phyloP scores from a whole-genome alignment of 2,329 filamentous ascomycete genomes.

The Aspergillus quadrilineatus region DNA sequence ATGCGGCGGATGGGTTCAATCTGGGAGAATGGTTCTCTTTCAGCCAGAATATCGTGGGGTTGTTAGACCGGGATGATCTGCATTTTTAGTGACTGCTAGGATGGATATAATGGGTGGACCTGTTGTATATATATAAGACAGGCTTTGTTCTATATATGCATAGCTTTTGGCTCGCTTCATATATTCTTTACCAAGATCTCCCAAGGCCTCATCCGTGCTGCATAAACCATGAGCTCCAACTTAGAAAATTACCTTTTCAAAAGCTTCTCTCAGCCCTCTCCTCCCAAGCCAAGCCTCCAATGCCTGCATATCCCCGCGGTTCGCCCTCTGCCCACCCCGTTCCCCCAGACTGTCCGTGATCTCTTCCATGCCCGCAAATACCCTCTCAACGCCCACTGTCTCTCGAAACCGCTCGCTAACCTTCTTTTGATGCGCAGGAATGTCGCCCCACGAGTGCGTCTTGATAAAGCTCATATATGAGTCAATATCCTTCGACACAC shows the following conservation, averaged over 20 bases:
- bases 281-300: slow-evolving; percentile 30
- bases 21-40: not conserved
- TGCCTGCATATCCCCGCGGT: slow-evolving; percentile 38
- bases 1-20: not conserved
- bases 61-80: not conserved
- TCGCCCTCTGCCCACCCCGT: slow-evolving; percentile 33
- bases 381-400: slow-evolving; percentile 42
- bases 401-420: slow-evolving; percentile 53
- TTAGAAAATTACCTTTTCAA: slow-evolving; percentile 35
- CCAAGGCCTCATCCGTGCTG: too few relatives aligned
- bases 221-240: not conserved
- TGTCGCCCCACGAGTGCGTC: slow-evolving; percentile 63
- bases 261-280: slow-evolving; percentile 30
- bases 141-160: too few relatives aligned
- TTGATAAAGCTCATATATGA: slow-evolving; percentile 64
- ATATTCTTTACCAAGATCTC: too few relatives aligned
- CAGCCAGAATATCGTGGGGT: not conserved
- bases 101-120: too few relatives aligned
- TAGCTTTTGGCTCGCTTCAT: too few relatives aligned
- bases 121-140: too few relatives aligned
- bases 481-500: slow-evolving; percentile 50
- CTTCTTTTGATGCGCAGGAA: slow-evolving; percentile 62
- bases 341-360: slow-evolving; percentile 35
- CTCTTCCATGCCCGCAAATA: slow-evolving; percentile 33
- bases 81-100: not conserved